Conservation (phyloP, 371 early-diverging fungal species). For the Mucor plumbeus region DNA sequence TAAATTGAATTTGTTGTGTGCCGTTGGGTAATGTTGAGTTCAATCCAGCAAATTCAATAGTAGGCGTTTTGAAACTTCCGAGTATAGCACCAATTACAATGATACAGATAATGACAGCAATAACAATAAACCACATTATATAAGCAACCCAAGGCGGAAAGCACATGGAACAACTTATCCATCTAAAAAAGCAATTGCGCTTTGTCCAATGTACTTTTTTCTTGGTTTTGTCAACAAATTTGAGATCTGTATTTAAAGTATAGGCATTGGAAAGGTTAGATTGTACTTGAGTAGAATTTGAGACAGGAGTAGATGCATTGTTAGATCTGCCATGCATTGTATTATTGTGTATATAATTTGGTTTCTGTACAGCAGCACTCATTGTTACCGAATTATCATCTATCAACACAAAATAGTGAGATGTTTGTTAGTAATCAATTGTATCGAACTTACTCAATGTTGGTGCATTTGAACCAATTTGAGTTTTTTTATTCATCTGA, state of each 20-base stretch:
- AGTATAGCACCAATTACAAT: constrained; percentile 30
- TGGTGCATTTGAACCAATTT: neutral
- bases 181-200: neutral
- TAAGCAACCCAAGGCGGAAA: constrained; percentile 33
- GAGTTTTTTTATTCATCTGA: neutral
- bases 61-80: constrained; percentile 35
- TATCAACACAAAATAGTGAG: neutral
- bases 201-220: constrained; percentile 1
- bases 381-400: neutral
- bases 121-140: constrained; percentile 33
- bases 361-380: neutral
- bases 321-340: neutral
- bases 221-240: neutral
- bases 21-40: neutral
- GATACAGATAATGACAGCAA: constrained; percentile 32
- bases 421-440: neutral
- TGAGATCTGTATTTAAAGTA: neutral
- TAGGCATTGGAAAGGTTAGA: neutral
- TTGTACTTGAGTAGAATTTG: neutral
- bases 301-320: neutral
- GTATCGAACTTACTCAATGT: neutral
- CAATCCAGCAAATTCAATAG: constrained; percentile 26
- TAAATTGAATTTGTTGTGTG: neutral
- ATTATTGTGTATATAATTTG: neutral
- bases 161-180: neutral